Evolutionary conservation across 208 protist genomes (phyloP), one percentile per base, ranked within the genome.

Genomic region (Novymonas esmeraldas): DNA sequence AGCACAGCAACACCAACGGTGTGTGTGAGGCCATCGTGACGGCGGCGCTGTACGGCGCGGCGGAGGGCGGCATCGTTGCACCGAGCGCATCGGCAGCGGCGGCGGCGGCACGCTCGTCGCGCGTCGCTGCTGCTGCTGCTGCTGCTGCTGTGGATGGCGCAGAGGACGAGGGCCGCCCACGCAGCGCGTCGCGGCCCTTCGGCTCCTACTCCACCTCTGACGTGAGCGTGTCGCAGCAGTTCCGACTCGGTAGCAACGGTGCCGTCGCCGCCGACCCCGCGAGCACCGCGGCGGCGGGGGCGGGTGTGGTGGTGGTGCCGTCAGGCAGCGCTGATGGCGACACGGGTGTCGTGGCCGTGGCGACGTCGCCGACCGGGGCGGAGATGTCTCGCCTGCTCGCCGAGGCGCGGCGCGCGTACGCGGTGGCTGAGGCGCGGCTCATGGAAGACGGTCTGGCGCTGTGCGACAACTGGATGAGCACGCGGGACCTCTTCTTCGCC

Each of bases 401-500:
- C 16, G 73, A 90, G 45, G 82, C 83, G 7, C 55, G 33, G 2
- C 14, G 41, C 29, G 41, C 79, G 20, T 88, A 78, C 63, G 31
- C 20, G 14, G 69, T 57, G n/a, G 87, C 87, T 6, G 76, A 91
- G 70, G 44, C 63, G 26, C 46, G 31, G 3, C 42, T 70, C 24
- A 54, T 89, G n/a, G 64, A 76, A 33, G 69, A 82, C 28, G 89
- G 89, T 16, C 75, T 94, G 16, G 52, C 64, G 6, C 64, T 82
- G 14, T 90, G 86, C 18, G 69, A 70, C 28, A 79, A 90, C 64
- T 94, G 89, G 89, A 51, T 90, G 38, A 22, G 31, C 0, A 72
- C 85, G 29, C 82, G 82, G 24, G 89, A 94, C 42, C 26, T 71
- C 26, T 92, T 91, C 51, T 83, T 84, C 64, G 79, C 87, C n/a